Base-by-base conservation (phyloP, 2,329 filamentous ascomycete species). In the Botryotinia convoluta region DNA sequence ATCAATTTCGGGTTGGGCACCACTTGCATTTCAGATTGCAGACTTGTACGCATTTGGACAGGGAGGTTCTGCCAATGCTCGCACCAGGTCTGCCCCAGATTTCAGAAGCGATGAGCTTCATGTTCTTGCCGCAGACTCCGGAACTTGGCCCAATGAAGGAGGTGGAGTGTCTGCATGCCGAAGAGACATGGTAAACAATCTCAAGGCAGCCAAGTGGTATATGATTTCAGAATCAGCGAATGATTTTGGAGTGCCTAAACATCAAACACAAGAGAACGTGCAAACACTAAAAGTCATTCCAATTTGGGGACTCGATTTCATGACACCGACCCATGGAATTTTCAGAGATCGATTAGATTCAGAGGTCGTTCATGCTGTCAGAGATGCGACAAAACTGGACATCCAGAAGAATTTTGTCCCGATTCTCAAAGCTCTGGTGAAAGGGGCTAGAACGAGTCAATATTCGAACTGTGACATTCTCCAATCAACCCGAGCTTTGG, bases 401-500 rank as follows among this genome's bases (percentile, higher is more conserved):
- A 85, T 89, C 75, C 83, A 86, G 68, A 81, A 81, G 73, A 86
- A 84, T n/a, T 89, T 89, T 77, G 83, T 88, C 60, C 87, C 87
- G 1, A 84, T 87, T 20, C 77, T 88, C 29, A 84, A 83, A 42
- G 82, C 83, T 14, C 80, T 87, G 60, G 86, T 88, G 60, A 84
- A 84, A 76, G 84, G 86, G 29, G 84, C 86, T 9, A 83, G 87
- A 54, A 83, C 86, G 12, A 81, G 83, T 29, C 78, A 83, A 32
- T 83, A 86, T 48, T 82, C 84, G 60, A 83, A 83, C 54, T 85
- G 83, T 70, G 83, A 86, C 72, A 84, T 86, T 16, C 80, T 87
- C 69, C 83, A 80, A 72, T 68, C 64, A 26, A 80, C 78, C 20
- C 71, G 76, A 63, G 77, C 78, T 32, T 63, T 80, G 1, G 75